A percentile compares a stretch with the other conserved stretches of the same genome.
Evolutionary conservation across 2,329 filamentous ascomycete genomes (phyloP).

Genomic region (Akanthomyces lecanii): DNA sequence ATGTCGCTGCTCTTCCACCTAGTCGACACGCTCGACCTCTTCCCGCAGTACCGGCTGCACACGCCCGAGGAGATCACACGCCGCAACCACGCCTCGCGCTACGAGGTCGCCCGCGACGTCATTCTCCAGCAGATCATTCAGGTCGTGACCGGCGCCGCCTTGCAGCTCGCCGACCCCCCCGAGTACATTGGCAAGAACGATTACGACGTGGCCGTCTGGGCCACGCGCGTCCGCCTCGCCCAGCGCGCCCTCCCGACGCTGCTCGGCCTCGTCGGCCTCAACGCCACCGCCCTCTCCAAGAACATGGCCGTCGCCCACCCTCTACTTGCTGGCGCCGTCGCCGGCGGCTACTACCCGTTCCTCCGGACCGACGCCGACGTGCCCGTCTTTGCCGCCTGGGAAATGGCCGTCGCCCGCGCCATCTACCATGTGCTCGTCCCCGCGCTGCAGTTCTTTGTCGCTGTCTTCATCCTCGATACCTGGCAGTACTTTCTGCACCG

Average conservation of each 20-base stretch:
- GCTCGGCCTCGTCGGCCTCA: conserved; percentile 68
- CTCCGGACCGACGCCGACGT: conserved; percentile 58
- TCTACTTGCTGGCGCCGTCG: conserved; percentile 67
- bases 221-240: conserved; percentile 71
- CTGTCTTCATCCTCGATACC: conserved; percentile 76
- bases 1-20: conserved; percentile 82
- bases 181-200: conserved; percentile 74
- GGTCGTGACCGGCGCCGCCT: conserved; percentile 61
- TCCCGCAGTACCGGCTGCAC: conserved; percentile 88
- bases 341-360: conserved; percentile 76
- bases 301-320: conserved; percentile 69
- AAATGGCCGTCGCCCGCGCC: conserved; percentile 66
- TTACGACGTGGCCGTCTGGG: conserved; percentile 88
- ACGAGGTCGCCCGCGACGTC: conserved; percentile 85
- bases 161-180: conserved; percentile 68
- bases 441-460: conserved; percentile 69
- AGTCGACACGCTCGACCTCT: conserved; percentile 80
- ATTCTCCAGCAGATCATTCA: conserved; percentile 90
- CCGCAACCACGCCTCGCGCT: conserved; percentile 80
- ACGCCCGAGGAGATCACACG: conserved; percentile 87
- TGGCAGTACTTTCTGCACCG: conserved; percentile 99
- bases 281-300: conserved; percentile 70
- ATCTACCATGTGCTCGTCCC: conserved; percentile 81
- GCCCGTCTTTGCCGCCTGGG: conserved; percentile 80
- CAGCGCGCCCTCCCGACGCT: conserved; percentile 73